phyloP scores from a whole-genome alignment of 495 filamentous ascomycete genomes.

The Acidomyces sp. region DNA sequence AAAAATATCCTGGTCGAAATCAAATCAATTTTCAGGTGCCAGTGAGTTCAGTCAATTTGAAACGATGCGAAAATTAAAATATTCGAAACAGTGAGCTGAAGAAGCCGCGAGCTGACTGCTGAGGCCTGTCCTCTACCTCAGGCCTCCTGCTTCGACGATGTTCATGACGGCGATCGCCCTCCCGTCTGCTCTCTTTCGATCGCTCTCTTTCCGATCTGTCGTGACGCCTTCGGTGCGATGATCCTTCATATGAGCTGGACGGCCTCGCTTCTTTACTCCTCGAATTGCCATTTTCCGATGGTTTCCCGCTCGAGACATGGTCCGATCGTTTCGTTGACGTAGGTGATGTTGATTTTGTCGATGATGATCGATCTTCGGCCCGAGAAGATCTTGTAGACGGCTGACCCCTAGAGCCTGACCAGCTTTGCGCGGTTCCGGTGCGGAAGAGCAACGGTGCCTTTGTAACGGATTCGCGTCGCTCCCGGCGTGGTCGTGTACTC shows the following conservation, averaged over 20 bases:
- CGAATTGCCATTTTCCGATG: background rate
- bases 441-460: background rate
- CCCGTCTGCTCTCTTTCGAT: conserved; percentile 5
- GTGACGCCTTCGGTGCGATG: conserved; percentile 6
- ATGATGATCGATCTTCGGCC: background rate
- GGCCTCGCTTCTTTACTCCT: background rate
- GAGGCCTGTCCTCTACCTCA: conserved; percentile 8
- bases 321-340: background rate
- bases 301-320: background rate
- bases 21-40: no score
- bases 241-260: conserved; percentile 7
- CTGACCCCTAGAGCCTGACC: background rate
- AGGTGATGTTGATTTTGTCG: no score
- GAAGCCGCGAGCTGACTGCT: conserved; percentile 7
- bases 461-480: background rate
- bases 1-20: no score
- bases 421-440: background rate
- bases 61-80: no score
- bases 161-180: conserved; percentile 2
- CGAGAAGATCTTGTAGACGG: background rate
- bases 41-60: no score
- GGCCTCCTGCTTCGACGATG: conserved; percentile 6
- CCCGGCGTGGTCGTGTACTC: background rate
- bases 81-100: conserved; percentile 1
- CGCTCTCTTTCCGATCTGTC: conserved; percentile 3